Conservation (phyloP, 352 stramenopile genomes). For the Phytophthora sansomeana region DNA sequence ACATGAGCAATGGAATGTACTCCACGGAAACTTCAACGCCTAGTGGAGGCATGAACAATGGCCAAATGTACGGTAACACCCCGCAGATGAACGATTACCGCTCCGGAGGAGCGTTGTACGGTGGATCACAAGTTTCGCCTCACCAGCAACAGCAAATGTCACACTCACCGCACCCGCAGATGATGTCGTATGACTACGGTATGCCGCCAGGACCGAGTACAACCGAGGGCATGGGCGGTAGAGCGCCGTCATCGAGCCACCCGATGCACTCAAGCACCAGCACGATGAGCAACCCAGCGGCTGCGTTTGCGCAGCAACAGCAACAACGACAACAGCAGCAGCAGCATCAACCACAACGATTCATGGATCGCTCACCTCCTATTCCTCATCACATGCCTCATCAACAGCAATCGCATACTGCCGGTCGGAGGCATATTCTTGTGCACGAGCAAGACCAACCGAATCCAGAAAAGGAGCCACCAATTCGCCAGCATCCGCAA, state of each 20-base stretch:
- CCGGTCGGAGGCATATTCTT: conserved; percentile 17
- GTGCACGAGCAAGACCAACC: conserved; percentile 40
- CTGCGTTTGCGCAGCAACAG: conserved; percentile 53
- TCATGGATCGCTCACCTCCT: conserved; percentile 23
- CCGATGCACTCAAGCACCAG: conserved; percentile 31
- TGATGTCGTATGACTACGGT: conserved; percentile 56
- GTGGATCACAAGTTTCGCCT: conserved; percentile 28
- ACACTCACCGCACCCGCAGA: conserved; percentile 45
- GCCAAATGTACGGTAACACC: conserved; percentile 35
- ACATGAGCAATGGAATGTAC: conserved; percentile 64
- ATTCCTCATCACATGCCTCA: conserved; percentile 30
- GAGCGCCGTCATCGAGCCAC: conserved; percentile 22
- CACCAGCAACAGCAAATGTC: conserved; percentile 50
- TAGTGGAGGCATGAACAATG: conserved; percentile 35
- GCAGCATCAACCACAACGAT: conserved; percentile 36
- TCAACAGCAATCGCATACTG: conserved; percentile 20
- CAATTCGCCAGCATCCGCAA: conserved; percentile 25
- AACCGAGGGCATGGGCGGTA: conserved; percentile 25
- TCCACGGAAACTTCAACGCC: conserved; percentile 31
- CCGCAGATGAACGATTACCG: conserved; percentile 52
- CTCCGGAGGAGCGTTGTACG: conserved; percentile 33
- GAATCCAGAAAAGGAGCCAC: conserved; percentile 39
- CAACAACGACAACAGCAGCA: conserved; percentile 38
- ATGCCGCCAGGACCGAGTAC: conserved; percentile 26
- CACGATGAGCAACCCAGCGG: conserved; percentile 43